phyloP scores from a whole-genome alignment of 163 green algal species.

The Chlorella variabilis region DNA sequence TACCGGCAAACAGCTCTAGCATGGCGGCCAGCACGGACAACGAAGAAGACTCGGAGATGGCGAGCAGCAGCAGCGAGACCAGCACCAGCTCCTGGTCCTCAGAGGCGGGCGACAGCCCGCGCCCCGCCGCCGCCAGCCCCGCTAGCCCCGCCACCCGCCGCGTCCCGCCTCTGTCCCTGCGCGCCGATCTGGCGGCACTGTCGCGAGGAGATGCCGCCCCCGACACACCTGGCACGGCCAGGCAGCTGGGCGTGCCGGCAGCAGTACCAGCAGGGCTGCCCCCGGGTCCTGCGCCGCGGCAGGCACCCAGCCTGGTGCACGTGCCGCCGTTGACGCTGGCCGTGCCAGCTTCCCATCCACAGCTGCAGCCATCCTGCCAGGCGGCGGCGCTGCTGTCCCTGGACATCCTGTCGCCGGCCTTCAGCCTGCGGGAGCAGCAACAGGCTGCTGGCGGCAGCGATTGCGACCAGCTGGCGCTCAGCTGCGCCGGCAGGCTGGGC shows the following conservation, averaged over 20 bases:
- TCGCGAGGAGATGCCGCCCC: not conserved
- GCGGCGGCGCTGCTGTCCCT: not conserved
- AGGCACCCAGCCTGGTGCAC: not conserved
- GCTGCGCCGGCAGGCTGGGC: constrained; percentile 26
- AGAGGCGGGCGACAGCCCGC: not conserved
- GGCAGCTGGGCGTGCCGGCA: not conserved
- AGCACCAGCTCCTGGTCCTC: not conserved
- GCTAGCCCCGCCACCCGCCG: not conserved
- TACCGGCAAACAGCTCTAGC: too few species aligned
- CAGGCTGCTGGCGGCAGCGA: not conserved
- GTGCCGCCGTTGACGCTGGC: not conserved
- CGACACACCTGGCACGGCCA: not conserved
- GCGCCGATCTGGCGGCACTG: constrained; percentile 3
- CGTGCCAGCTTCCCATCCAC: not conserved
- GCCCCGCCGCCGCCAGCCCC: not conserved
- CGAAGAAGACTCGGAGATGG: not conserved
- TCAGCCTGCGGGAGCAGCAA: not conserved
- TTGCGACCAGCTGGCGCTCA: not conserved
- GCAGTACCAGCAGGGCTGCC: constrained; percentile 3
- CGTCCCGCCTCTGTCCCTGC: not conserved
- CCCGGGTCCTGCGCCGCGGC: too few species aligned
- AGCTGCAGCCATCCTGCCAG: not conserved
- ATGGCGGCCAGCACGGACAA: too few species aligned
- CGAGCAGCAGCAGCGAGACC: not conserved
- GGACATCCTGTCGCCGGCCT: constrained; percentile 33